phyloP scores from a whole-genome alignment of 306 rosid genomes.

The Vigna radiata region DNA sequence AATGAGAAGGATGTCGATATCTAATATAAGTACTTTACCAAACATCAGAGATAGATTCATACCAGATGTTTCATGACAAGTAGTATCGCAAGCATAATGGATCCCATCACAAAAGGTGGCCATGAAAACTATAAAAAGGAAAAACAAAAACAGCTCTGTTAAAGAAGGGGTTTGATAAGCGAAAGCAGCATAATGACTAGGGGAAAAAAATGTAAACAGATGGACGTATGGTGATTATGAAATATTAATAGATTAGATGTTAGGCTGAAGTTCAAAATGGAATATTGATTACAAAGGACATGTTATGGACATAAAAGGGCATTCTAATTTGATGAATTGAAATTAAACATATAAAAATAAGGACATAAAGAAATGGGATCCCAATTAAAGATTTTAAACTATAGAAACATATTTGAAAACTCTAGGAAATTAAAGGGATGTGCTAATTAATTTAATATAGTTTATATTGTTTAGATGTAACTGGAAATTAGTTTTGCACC shows the following conservation, averaged over 20 bases:
- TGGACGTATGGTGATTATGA: constrained; percentile 15
- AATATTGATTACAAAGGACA: constrained; percentile 12
- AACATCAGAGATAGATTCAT: constrained; percentile 48
- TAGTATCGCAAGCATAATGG: constrained; percentile 72
- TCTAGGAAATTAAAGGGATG: neutral
- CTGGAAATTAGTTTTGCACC: neutral
- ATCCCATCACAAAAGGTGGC: constrained; percentile 98
- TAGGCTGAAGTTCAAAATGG: constrained; percentile 6
- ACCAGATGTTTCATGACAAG: constrained; percentile 94
- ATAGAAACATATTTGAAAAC: neutral
- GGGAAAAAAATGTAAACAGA: constrained; percentile 24
- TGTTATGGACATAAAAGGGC: neutral
- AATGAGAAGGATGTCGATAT: constrained; percentile 40
- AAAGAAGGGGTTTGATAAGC: constrained; percentile 46
- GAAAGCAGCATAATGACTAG: constrained; percentile 25
- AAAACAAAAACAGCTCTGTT: constrained; percentile 41
- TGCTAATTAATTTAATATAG: neutral
- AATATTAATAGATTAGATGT: neutral
- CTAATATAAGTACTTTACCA: constrained; percentile 34
- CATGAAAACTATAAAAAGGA: constrained; percentile 79
- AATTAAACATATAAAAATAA: neutral
- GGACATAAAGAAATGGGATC: neutral
- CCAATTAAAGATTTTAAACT: neutral
- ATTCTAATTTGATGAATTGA: neutral
- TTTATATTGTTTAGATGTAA: neutral